Evolutionary conservation across 352 stramenopile species (phyloP).

Genomic region (Pythium aquatile): DNA sequence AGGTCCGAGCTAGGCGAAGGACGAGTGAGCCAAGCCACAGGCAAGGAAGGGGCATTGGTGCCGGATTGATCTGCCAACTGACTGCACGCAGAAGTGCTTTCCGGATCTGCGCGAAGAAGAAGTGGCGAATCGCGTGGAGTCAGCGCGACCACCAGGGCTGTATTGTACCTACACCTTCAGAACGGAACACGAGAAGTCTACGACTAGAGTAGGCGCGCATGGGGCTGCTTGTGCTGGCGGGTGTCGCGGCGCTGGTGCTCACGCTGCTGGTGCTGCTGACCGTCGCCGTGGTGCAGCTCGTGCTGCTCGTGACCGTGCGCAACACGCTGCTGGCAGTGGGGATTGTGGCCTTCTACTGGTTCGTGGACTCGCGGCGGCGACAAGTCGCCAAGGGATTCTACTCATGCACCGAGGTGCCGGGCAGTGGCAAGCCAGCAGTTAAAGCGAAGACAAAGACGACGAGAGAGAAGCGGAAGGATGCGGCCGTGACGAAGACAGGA

Average conservation of each 20-base stretch:
- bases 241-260: slow-evolving; percentile 25
- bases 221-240: slow-evolving; percentile 29
- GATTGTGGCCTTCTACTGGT: slow-evolving; percentile 20
- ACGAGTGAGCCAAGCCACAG: neutral
- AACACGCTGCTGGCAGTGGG: slow-evolving; percentile 24
- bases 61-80: slow-evolving; percentile 17
- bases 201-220: slow-evolving; percentile 14
- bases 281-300: slow-evolving; percentile 32
- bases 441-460: neutral
- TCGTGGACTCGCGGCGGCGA: slow-evolving; percentile 24
- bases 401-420: slow-evolving; percentile 37
- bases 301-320: slow-evolving; percentile 30
- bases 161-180: neutral
- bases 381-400: slow-evolving; percentile 47
- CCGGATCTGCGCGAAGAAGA: neutral
- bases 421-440: neutral
- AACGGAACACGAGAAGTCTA: neutral
- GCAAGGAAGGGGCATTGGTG: neutral
- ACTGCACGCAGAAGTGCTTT: slow-evolving; percentile 11
- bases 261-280: slow-evolving; percentile 24
- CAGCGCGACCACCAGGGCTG: neutral
- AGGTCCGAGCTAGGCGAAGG: neutral
- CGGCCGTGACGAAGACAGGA: neutral
- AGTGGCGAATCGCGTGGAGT: neutral
- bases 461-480: neutral